These are phyloP conservation scores for Ganoderma lingzhi DNA, from an alignment of 1,284 basidiomycete species.

Conservation along the genomic window DNA sequence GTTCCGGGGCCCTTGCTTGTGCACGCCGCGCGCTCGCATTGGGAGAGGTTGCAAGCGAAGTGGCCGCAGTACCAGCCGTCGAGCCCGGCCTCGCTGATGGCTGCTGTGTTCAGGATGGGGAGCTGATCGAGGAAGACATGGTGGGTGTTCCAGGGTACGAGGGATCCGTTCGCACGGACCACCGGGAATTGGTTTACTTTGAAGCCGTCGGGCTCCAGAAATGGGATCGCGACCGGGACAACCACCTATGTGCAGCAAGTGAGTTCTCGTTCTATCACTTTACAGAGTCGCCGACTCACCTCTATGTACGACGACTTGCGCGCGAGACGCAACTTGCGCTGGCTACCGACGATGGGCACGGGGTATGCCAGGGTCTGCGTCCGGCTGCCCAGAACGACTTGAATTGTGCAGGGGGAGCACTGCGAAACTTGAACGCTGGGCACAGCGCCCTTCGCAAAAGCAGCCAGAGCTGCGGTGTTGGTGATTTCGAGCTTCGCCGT, in stretches of 20 bases:
- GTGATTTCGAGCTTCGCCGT: slow-evolving; percentile 38
- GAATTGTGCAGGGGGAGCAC: slow-evolving; percentile 44
- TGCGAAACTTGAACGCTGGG: slow-evolving; percentile 35
- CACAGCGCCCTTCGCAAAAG: slow-evolving; percentile 34
- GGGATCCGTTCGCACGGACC: slow-evolving; percentile 26
- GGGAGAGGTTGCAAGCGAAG: slow-evolving; percentile 42
- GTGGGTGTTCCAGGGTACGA: slow-evolving; percentile 50
- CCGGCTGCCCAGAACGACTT: slow-evolving; percentile 37
- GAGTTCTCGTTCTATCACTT: not conserved
- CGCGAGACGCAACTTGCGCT: slow-evolving; percentile 52
- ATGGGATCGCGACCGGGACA: slow-evolving; percentile 37
- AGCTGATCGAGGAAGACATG: slow-evolving; percentile 48
- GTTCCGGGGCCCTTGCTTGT: slow-evolving; percentile 8
- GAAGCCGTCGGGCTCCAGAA: slow-evolving; percentile 35
- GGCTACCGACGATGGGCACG: slow-evolving; percentile 43
- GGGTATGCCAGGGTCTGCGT: slow-evolving; percentile 45
- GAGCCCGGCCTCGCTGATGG: slow-evolving; percentile 7
- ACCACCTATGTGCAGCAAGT: slow-evolving; percentile 36
- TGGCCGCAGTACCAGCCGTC: slow-evolving; percentile 44
- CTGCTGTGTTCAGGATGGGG: slow-evolving; percentile 39
- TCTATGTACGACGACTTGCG: slow-evolving; percentile 62
- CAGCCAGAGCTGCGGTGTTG: slow-evolving; percentile 29
- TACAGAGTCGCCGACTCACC: slow-evolving; percentile 42
- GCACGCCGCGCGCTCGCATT: slow-evolving; percentile 34
- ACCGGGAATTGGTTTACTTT: slow-evolving; percentile 46